Percentiles rank a stretch among this genome's conserved stretches.
phyloP scores from a whole-genome alignment of 805 yeast species.

The Lachancea dasiensis region DNA sequence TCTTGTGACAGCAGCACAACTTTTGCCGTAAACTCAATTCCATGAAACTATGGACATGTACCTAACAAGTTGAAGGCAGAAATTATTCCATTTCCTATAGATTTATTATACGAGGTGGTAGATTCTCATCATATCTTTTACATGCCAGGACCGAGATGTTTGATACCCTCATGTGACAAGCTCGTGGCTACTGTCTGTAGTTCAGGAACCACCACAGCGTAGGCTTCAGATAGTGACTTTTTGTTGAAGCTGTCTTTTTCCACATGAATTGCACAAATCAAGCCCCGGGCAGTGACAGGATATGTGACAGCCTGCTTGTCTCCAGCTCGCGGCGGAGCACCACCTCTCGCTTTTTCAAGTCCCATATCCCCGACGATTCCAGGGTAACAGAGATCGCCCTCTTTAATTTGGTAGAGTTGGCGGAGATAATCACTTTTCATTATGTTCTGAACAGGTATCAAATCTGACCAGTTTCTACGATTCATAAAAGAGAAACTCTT shows the following conservation, averaged over 20 bases:
- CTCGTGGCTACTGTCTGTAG: slow-evolving; percentile 31
- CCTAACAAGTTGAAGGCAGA: no score
- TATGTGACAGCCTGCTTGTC: slow-evolving; percentile 37
- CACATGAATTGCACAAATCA: slow-evolving; percentile 67
- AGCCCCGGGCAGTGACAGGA: slow-evolving; percentile 49
- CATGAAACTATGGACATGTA: no score
- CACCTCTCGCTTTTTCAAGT: slow-evolving; percentile 9
- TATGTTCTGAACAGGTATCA: slow-evolving; percentile 47
- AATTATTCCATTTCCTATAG: no score
- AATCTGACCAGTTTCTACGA: slow-evolving; percentile 67
- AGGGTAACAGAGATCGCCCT: slow-evolving; percentile 22
- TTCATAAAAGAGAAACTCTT: slow-evolving; percentile 44
- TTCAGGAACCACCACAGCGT: slow-evolving; percentile 67
- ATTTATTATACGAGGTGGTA: no score
- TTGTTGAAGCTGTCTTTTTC: slow-evolving; percentile 52
- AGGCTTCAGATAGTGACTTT: slow-evolving; percentile 51
- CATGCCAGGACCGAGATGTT: slow-evolving; percentile 16
- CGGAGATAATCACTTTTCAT: slow-evolving; percentile 18
- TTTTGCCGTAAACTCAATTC: no score
- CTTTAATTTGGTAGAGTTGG: slow-evolving; percentile 9
- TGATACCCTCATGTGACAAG: slow-evolving; percentile 26
- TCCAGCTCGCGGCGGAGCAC: slow-evolving; percentile 1
- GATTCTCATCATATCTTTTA: no score
- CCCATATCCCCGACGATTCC: slow-evolving; percentile 22
- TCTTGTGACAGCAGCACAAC: no score